phyloP scores from a whole-genome alignment of 2,329 filamentous ascomycete genomes.

The Diaporthe vaccinii region DNA sequence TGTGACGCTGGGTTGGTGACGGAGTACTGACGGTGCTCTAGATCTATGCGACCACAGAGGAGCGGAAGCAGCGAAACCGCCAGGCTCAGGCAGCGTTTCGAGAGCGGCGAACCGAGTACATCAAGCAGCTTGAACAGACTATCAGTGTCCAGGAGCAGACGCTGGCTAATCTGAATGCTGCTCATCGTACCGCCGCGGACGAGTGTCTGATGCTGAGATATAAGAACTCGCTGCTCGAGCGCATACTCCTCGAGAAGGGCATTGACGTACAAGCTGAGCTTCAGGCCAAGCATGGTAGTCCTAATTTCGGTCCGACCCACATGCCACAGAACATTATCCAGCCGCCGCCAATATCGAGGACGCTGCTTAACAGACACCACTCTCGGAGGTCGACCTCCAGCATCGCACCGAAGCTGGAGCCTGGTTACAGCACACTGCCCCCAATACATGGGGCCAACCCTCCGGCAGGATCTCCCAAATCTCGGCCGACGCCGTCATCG shows the following conservation, averaged over 20 bases:
- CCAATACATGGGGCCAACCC: slow-evolving; percentile 61
- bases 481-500: slow-evolving; percentile 85
- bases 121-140: slow-evolving; percentile 97
- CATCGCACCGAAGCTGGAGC: slow-evolving; percentile 81
- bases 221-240: slow-evolving; percentile 96
- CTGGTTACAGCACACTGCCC: slow-evolving; percentile 61
- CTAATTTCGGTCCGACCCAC: slow-evolving; percentile 79
- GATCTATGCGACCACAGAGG: slow-evolving; percentile 99
- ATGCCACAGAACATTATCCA: slow-evolving; percentile 78
- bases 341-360: slow-evolving; percentile 82
- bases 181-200: slow-evolving; percentile 93
- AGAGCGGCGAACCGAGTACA: slow-evolving; percentile 97
- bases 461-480: slow-evolving; percentile 76
- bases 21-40: slow-evolving; percentile 52
- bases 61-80: slow-evolving; percentile 96
- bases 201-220: slow-evolving; percentile 98
- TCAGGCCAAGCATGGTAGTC: slow-evolving; percentile 90
- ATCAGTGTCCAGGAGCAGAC: slow-evolving; percentile 98
- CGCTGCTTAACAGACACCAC: slow-evolving; percentile 84
- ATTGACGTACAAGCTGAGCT: slow-evolving; percentile 98
- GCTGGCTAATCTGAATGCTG: slow-evolving; percentile 91
- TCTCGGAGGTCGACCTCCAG: slow-evolving; percentile 78
- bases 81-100: slow-evolving; percentile 98
- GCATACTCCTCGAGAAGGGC: slow-evolving; percentile 96
- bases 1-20: slow-evolving; percentile 17